phyloP scores from a whole-genome alignment of 495 filamentous ascomycete genomes.

The Penicillium angulare region DNA sequence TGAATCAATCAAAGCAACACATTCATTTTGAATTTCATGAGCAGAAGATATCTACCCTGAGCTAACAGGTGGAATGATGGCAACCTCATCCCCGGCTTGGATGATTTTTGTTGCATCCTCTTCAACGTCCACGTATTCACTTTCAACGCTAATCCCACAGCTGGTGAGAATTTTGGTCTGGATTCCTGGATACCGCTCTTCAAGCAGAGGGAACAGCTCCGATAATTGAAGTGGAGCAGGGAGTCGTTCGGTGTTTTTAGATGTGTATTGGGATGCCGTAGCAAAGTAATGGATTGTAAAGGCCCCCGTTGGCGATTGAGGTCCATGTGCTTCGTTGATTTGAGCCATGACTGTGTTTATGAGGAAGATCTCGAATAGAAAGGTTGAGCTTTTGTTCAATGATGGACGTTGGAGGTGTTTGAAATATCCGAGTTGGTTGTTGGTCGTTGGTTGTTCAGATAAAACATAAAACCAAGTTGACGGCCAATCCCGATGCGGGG shows the following conservation, averaged over 20 bases:
- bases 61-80: conserved; percentile 96
- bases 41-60: no score
- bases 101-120: conserved; percentile 49
- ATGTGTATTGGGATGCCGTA: conserved; percentile 69
- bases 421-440: not conserved
- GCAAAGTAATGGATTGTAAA: conserved; percentile 92
- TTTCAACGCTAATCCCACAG: conserved; percentile 81
- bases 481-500: conserved; percentile 16
- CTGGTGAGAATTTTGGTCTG: conserved; percentile 65
- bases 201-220: conserved; percentile 69
- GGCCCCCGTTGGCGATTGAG: conserved; percentile 3
- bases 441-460: not conserved
- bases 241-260: conserved; percentile 66
- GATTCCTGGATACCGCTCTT: conserved; percentile 79
- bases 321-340: no score
- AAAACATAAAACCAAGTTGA: not conserved
- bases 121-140: conserved; percentile 79
- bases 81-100: conserved; percentile 81
- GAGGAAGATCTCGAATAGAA: no score
- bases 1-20: no score
- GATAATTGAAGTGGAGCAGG: conserved; percentile 68
- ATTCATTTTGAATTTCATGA: no score
- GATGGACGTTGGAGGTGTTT: no score
- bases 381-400: not conserved
- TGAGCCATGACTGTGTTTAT: no score